Conservation (phyloP, 306 rosid species). For the Trifolium dubium region DNA sequence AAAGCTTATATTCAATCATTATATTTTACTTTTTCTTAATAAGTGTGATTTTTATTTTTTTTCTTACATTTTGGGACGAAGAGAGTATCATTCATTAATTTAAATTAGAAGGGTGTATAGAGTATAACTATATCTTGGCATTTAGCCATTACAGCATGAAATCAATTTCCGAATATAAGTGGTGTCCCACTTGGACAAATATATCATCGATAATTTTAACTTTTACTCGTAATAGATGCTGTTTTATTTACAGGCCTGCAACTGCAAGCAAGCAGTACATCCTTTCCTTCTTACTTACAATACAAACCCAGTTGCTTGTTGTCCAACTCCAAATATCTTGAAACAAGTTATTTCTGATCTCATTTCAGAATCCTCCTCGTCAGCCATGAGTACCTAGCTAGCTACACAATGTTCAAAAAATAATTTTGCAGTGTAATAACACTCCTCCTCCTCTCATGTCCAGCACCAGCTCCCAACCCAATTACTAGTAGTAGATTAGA, state of each 20-base stretch:
- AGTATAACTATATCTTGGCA: too few species aligned
- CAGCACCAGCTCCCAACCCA: constrained; percentile 37
- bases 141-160: too few species aligned
- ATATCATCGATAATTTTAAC: not conserved
- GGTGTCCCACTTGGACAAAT: too few species aligned
- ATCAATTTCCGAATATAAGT: too few species aligned
- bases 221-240: not conserved
- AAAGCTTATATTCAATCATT: too few species aligned
- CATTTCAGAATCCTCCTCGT: constrained; percentile 41
- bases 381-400: constrained; percentile 32
- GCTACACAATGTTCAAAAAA: constrained; percentile 26
- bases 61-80: too few species aligned
- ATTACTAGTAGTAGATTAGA: not conserved
- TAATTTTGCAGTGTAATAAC: constrained; percentile 29
- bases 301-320: constrained; percentile 1
- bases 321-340: constrained; percentile 45
- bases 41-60: too few species aligned
- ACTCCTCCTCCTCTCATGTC: constrained; percentile 23
- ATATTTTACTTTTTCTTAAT: too few species aligned
- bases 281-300: constrained; percentile 12
- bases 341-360: constrained; percentile 38
- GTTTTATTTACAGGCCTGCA: constrained; percentile 26
- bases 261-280: constrained; percentile 36
- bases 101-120: too few species aligned
- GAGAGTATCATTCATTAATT: too few species aligned